Evolutionary conservation across 768 basidiomycete species (phyloP).

Genomic region (Tulasnella calospora): DNA sequence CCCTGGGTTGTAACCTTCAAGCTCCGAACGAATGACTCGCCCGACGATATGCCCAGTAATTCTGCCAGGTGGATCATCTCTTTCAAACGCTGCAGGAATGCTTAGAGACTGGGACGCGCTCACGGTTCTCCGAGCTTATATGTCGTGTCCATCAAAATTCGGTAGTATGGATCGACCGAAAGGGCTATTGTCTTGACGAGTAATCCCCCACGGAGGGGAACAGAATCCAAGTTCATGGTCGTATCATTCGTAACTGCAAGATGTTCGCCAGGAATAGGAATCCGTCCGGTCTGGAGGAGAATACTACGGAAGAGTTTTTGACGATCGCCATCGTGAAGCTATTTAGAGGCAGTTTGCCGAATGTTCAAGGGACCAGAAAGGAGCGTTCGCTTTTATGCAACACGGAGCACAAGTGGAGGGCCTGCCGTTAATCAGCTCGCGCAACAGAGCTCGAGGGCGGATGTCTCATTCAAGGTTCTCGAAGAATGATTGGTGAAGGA

Average conservation of each 20-base stretch:
- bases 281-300: not conserved
- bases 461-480: too few species aligned
- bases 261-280: not conserved
- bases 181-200: conserved; percentile 19
- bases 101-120: not conserved
- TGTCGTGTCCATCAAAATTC: not conserved
- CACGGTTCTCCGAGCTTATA: not conserved
- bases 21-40: not conserved
- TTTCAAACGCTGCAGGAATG: not conserved
- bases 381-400: not conserved
- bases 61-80: not conserved
- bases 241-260: not conserved
- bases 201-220: conserved; percentile 18
- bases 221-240: conserved; percentile 11
- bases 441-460: too few species aligned
- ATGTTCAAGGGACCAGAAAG: not conserved
- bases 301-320: not conserved
- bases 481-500: too few species aligned
- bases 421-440: too few species aligned
- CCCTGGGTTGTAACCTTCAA: not conserved
- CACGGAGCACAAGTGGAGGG: too few species aligned
- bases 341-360: not conserved
- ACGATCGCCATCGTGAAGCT: not conserved
- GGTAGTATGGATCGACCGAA: conserved; percentile 18
- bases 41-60: not conserved